Evolutionary conservation across 2,329 filamentous ascomycete genomes (phyloP), one percentile per base, ranked within the genome.

Genomic region (Alternaria sp.): DNA sequence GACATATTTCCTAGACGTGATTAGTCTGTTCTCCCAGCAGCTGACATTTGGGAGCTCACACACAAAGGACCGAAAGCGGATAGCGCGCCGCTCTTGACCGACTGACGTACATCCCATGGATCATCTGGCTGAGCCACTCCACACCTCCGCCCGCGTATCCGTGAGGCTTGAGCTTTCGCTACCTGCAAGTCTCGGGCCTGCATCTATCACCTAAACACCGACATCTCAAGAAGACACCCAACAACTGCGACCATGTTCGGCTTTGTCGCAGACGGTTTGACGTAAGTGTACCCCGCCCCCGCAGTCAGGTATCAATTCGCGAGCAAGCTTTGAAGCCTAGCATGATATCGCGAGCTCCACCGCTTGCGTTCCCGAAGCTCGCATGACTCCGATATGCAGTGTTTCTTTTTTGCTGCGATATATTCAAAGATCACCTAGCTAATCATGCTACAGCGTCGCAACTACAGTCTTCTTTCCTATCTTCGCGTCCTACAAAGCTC

Each of bases 401-500:
- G 36, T 57, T 48, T 34, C n/a, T 22, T 53, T 57, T 57, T 12
- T 44, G 32, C 30, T 52, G 40, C 40, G 11, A 36, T 9, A 18
- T 22, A 3, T 18, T 30, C 22, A 25, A 49, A 16, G 49, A 49
- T 12, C 27, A 46, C n/a, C 30, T 53, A 34, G 61, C 74, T 75
- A 57, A 69, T 59, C 57, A 9, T 12, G 46, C 40, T 38, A 38
- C 69, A 77, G 78, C 68, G 72, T 77, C 62, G 71, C 71, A 78
- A 89, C 92, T 60, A 96, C 94, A 58, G 93, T 97, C 76, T 89
- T 97, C 76, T 96, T 98, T 78, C 95, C 95, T 53, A 89, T 97
- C 66, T 98, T 97, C 82, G 94, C 94, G 69, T 97, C 94, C 66
- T 98, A 97, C 86, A 98, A 98, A 85, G 94, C 95, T 50, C 90